These are phyloP conservation scores for Venturia aucupariae DNA, from an alignment of 2,329 filamentous ascomycete species.

Conservation along the genomic window DNA sequence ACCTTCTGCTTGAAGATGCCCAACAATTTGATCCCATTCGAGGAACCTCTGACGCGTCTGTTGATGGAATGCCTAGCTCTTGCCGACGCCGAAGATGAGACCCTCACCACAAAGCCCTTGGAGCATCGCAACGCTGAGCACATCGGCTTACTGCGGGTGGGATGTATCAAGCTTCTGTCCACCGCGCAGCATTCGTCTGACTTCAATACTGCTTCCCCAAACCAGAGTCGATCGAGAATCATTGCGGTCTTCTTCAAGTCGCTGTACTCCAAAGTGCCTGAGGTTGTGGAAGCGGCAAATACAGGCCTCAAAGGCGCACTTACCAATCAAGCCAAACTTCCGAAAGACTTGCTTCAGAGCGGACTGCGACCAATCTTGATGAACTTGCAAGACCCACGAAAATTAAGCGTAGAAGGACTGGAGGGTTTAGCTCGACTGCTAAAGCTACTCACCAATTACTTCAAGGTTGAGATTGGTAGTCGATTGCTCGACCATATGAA, in stretches of 20 bases:
- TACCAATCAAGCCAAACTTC: conserved; percentile 79
- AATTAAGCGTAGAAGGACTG: conserved; percentile 77
- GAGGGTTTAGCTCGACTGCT: conserved; percentile 85
- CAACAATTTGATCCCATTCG: conserved; percentile 80
- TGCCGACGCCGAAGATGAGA: conserved; percentile 90
- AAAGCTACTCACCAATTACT: conserved; percentile 91
- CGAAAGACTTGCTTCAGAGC: conserved; percentile 90
- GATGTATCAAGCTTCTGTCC: conserved; percentile 85
- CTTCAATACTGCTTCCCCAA: conserved; percentile 67
- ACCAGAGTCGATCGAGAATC: conserved; percentile 53
- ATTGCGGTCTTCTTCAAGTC: conserved; percentile 98
- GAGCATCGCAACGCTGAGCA: conserved; percentile 94
- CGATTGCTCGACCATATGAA: conserved; percentile 92
- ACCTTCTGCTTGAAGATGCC: conserved; percentile 90
- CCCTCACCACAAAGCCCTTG: conserved; percentile 79
- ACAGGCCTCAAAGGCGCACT: conserved; percentile 81
- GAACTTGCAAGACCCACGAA: conserved; percentile 88
- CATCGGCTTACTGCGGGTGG: conserved; percentile 83
- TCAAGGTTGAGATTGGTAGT: conserved; percentile 95
- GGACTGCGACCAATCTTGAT: conserved; percentile 91
- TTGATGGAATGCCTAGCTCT: conserved; percentile 89
- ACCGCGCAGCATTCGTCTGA: conserved; percentile 91
- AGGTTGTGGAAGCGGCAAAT: conserved; percentile 90
- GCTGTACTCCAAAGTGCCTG: conserved; percentile 82
- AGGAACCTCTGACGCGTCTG: conserved; percentile 80